Conservation (phyloP, 371 early-diverging fungal genomes). For the Syncephalastrum monosporum region DNA sequence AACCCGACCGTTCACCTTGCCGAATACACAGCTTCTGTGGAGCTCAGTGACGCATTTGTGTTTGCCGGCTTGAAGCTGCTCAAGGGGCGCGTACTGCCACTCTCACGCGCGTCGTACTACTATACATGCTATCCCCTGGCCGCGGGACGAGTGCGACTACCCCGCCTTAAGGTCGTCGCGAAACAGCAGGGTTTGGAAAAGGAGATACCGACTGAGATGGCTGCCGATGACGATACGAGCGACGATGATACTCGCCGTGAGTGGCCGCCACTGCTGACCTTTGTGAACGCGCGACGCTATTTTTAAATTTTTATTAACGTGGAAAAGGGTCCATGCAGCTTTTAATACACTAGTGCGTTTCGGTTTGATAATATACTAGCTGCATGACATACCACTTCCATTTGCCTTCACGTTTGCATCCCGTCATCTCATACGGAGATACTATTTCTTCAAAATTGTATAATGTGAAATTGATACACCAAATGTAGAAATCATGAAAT, state of each 20-base stretch:
- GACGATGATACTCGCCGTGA: slow-evolving; percentile 13
- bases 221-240: slow-evolving; percentile 25
- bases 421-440: no score
- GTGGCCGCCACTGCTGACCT: slow-evolving; percentile 15
- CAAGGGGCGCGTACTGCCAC: slow-evolving; percentile 58
- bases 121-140: slow-evolving; percentile 48
- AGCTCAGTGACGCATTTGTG: slow-evolving; percentile 71
- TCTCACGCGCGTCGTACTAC: slow-evolving; percentile 29
- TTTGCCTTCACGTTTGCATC: no score
- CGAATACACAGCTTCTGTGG: slow-evolving; percentile 60
- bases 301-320: slow-evolving; percentile 4
- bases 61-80: slow-evolving; percentile 70
- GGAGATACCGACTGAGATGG: slow-evolving; percentile 33
- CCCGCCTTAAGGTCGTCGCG: slow-evolving; percentile 49
- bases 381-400: no score
- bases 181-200: slow-evolving; percentile 36
- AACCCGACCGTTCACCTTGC: slow-evolving; percentile 59
- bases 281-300: slow-evolving; percentile 30
- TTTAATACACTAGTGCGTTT: no score
- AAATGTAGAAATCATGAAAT: no score
- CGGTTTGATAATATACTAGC: no score
- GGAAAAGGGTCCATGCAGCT: no score
- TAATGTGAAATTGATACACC: no score
- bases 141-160: slow-evolving; percentile 55
- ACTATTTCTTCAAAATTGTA: no score